Percentiles rank a stretch among this genome's conserved stretches.
phyloP scores from a whole-genome alignment of 768 basidiomycete genomes.

The Hysterangium stoloniferum region DNA sequence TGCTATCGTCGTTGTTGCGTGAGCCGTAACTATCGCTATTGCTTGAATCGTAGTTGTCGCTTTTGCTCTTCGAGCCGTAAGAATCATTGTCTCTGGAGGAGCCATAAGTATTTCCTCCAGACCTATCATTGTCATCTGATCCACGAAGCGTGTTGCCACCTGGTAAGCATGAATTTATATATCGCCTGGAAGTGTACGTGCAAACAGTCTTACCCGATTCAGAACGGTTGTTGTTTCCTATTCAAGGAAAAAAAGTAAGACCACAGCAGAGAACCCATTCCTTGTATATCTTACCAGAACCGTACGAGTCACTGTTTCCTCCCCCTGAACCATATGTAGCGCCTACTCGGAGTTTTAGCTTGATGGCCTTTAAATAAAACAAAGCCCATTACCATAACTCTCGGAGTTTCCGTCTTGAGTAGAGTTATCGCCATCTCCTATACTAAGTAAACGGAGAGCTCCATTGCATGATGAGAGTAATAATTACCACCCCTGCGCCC shows the following conservation, averaged over 20 bases:
- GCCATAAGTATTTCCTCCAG: no score
- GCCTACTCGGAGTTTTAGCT: not conserved
- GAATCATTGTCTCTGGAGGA: no score
- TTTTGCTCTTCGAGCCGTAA: not conserved
- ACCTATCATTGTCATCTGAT: not conserved
- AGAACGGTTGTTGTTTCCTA: no score
- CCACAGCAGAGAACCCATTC: no score
- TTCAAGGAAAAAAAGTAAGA: no score
- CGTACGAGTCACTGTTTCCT: no score
- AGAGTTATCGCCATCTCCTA: not conserved
- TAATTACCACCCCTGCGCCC: not conserved
- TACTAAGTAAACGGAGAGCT: not conserved
- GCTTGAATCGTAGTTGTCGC: not conserved
- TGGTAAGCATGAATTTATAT: not conserved
- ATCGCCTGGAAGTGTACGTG: not conserved
- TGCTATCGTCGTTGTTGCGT: not conserved
- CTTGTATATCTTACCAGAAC: no score
- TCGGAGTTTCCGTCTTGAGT: not conserved
- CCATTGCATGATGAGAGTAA: not conserved
- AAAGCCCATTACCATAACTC: not conserved
- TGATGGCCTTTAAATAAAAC: not conserved
- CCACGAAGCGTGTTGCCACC: not conserved
- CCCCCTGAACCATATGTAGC: constrained; percentile 2
- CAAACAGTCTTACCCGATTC: no score
- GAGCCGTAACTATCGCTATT: constrained; percentile 1